A percentile compares a stretch with the other conserved stretches of the same genome.
Conservation (phyloP, 768 basidiomycete genomes). For the Leucocoprinus sp. region DNA sequence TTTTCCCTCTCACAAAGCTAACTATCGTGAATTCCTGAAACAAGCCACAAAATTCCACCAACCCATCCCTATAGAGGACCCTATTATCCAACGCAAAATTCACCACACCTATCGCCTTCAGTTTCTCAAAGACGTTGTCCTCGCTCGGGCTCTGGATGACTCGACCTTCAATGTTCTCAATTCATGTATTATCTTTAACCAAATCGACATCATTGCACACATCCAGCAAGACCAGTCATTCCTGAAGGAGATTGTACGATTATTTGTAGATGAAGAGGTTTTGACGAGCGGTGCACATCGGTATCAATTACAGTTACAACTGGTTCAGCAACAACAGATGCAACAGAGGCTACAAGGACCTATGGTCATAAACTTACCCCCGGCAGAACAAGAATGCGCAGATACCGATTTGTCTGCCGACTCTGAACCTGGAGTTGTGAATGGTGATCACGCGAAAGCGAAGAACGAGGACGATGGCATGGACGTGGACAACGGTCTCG, state of each 20-base stretch:
- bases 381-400: constrained; percentile 6
- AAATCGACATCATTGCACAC: constrained; percentile 93
- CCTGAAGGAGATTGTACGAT: constrained; percentile 65
- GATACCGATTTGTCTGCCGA: not conserved
- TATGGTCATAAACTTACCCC: constrained; percentile 7
- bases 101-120: constrained; percentile 97
- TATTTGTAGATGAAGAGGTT: constrained; percentile 70
- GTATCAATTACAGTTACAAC: constrained; percentile 16
- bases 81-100: constrained; percentile 73
- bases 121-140: constrained; percentile 97
- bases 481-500: constrained; percentile 30
- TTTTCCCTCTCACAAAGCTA: constrained; percentile 93
- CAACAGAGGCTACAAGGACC: constrained; percentile 17
- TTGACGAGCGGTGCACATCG: constrained; percentile 26
- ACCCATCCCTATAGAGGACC: constrained; percentile 77
- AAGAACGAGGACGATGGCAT: constrained; percentile 27
- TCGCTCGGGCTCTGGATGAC: constrained; percentile 91
- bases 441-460: constrained; percentile 31
- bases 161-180: constrained; percentile 96
- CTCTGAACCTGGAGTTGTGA: constrained; percentile 15
- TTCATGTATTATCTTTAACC: constrained; percentile 97
- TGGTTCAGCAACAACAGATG: constrained; percentile 17
- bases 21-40: constrained; percentile 89
- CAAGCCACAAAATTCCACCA: constrained; percentile 81
- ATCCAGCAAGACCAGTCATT: constrained; percentile 74